phyloP scores from a whole-genome alignment of 768 basidiomycete genomes.

The Tephrocybe sp. region DNA sequence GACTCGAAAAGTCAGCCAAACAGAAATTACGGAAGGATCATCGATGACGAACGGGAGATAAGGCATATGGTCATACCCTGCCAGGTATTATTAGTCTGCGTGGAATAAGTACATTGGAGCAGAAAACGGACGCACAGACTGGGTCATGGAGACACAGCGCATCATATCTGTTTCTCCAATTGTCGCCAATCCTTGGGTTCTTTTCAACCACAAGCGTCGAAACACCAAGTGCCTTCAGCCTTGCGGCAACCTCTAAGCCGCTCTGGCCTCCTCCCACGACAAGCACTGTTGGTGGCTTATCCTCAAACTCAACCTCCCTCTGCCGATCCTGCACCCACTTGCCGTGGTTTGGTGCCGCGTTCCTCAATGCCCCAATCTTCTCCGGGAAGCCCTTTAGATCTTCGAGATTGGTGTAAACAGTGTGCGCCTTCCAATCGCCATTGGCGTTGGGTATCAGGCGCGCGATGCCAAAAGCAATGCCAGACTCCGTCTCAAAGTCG shows the following conservation, averaged over 20 bases:
- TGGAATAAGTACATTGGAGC: slow-evolving; percentile 3
- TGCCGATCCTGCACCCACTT: slow-evolving; percentile 52
- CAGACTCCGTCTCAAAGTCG: slow-evolving; percentile 53
- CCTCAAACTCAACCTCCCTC: slow-evolving; percentile 43
- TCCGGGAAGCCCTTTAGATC: slow-evolving; percentile 54
- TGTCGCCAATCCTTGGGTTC: slow-evolving; percentile 57
- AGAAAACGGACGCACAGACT: slow-evolving; percentile 49
- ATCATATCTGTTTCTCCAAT: slow-evolving; percentile 68
- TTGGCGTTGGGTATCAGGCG: slow-evolving; percentile 49
- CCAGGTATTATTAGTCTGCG: not conserved
- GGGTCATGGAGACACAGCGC: slow-evolving; percentile 67
- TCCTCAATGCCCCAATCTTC: slow-evolving; percentile 45
- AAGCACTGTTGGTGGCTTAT: slow-evolving; percentile 44
- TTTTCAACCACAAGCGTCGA: slow-evolving; percentile 61
- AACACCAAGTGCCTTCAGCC: slow-evolving; percentile 53
- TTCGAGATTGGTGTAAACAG: slow-evolving; percentile 59
- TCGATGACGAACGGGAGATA: slow-evolving; percentile 51
- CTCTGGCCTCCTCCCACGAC: slow-evolving; percentile 68
- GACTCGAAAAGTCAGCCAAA: not conserved
- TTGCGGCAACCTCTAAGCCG: slow-evolving; percentile 63
- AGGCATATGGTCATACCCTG: slow-evolving; percentile 58
- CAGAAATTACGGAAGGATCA: not conserved
- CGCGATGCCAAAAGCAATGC: slow-evolving; percentile 50
- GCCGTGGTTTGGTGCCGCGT: slow-evolving; percentile 45
- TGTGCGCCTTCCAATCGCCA: slow-evolving; percentile 59